Conservation (phyloP, 2,329 filamentous ascomycete species). For the Kalmusia sp. region DNA sequence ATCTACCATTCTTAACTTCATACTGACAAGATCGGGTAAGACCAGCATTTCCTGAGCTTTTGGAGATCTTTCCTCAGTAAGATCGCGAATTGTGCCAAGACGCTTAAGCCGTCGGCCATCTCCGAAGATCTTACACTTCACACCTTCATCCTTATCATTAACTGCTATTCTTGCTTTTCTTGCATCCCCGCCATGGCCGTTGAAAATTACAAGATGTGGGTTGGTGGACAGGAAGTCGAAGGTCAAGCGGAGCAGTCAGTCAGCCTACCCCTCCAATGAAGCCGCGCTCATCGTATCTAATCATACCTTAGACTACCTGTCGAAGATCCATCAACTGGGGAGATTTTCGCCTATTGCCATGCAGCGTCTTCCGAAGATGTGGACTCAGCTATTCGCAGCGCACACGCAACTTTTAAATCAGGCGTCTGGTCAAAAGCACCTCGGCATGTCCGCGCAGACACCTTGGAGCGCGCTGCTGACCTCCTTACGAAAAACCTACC, state of each 20-base stretch:
- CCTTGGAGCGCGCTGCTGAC: slow-evolving; percentile 66
- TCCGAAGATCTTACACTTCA: neutral
- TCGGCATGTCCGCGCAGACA: slow-evolving; percentile 65
- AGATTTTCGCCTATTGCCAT: slow-evolving; percentile 61
- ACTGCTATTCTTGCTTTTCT: neutral
- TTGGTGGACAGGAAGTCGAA: slow-evolving; percentile 49
- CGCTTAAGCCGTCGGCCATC: neutral
- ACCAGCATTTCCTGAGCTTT: too few relatives aligned
- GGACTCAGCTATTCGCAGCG: slow-evolving; percentile 48
- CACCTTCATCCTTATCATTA: neutral
- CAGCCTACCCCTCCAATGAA: slow-evolving; percentile 20
- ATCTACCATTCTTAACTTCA: too few relatives aligned
- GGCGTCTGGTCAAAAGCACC: slow-evolving; percentile 65
- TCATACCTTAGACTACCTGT: slow-evolving; percentile 55
- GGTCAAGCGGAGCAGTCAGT: slow-evolving; percentile 58
- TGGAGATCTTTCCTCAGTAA: too few relatives aligned
- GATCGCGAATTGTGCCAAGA: neutral
- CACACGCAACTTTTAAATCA: slow-evolving; percentile 56
- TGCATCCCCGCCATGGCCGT: slow-evolving; percentile 2
- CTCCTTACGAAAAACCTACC: slow-evolving; percentile 62
- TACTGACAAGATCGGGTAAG: too few relatives aligned
- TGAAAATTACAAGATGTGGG: slow-evolving; percentile 47
- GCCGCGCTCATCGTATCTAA: slow-evolving; percentile 15
- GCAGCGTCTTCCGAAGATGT: slow-evolving; percentile 57
- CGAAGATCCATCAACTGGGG: slow-evolving; percentile 61